Percentiles rank a stretch among this genome's conserved stretches.
Conservation (phyloP, 768 basidiomycete genomes). For the Phylloporus rhodoxanthus region DNA sequence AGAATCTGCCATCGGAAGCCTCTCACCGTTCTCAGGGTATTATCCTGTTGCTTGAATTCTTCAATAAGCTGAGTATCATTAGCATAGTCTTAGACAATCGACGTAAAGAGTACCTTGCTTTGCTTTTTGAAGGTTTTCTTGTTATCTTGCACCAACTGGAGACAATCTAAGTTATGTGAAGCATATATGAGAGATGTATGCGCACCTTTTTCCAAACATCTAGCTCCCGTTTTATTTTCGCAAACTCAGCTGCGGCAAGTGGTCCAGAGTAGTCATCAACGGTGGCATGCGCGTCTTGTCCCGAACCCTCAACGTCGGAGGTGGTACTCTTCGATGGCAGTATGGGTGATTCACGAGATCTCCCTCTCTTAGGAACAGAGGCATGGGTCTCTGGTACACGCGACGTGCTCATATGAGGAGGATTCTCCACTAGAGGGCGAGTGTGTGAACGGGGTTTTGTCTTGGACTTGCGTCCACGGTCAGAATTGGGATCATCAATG, state of each 20-base stretch:
- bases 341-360: slow-evolving; percentile 30
- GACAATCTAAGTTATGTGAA: slow-evolving; percentile 2
- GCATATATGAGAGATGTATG: not conserved
- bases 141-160: slow-evolving; percentile 36
- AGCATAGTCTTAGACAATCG: not conserved
- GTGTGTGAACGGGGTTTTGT: slow-evolving; percentile 22
- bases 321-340: slow-evolving; percentile 18
- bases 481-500: slow-evolving; percentile 23
- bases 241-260: slow-evolving; percentile 43
- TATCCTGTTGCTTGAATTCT: slow-evolving; percentile 43
- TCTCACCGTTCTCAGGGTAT: slow-evolving; percentile 35
- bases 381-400: slow-evolving; percentile 5
- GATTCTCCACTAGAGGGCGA: slow-evolving; percentile 21
- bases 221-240: slow-evolving; percentile 52
- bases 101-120: slow-evolving; percentile 41
- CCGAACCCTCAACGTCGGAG: slow-evolving; percentile 28
- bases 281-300: slow-evolving; percentile 16
- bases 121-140: slow-evolving; percentile 52
- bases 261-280: slow-evolving; percentile 30
- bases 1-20: not conserved
- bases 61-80: slow-evolving; percentile 42
- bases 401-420: slow-evolving; percentile 5
- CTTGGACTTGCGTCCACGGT: slow-evolving; percentile 31
- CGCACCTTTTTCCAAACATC: slow-evolving; percentile 46
- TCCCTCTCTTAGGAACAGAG: slow-evolving; percentile 23